phyloP scores from a whole-genome alignment of 805 yeast species.

The Spathaspora sp. region DNA sequence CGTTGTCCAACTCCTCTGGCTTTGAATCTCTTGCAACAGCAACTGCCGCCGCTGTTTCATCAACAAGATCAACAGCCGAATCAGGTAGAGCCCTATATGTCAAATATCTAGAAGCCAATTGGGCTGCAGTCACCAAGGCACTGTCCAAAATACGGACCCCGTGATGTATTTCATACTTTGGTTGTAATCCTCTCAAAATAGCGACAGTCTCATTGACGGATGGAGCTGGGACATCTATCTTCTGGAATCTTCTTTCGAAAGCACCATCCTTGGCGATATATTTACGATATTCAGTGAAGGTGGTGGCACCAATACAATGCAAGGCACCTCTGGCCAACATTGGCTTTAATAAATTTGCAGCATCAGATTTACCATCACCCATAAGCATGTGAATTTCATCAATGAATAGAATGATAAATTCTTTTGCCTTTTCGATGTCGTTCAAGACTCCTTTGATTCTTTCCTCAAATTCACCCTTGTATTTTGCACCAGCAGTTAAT shows the following conservation, averaged over 20 bases:
- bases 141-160: slow-evolving; percentile 95
- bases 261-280: slow-evolving; percentile 96
- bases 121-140: slow-evolving; percentile 92
- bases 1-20: slow-evolving; percentile 92
- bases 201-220: slow-evolving; percentile 91
- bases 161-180: slow-evolving; percentile 93
- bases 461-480: slow-evolving; percentile 98
- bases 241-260: slow-evolving; percentile 96
- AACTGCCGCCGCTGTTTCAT: slow-evolving; percentile 94
- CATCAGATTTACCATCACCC: slow-evolving; percentile 99
- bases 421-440: slow-evolving; percentile 86
- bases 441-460: slow-evolving; percentile 93
- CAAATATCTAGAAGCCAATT: slow-evolving; percentile 86
- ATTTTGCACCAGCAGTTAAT: slow-evolving; percentile 96
- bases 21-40: slow-evolving; percentile 98
- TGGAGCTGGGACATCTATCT: slow-evolving; percentile 93
- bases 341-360: slow-evolving; percentile 94
- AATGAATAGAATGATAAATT: slow-evolving; percentile 83
- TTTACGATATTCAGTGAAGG: slow-evolving; percentile 90
- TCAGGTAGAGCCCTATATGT: slow-evolving; percentile 96
- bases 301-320: slow-evolving; percentile 98
- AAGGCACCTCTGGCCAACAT: slow-evolving; percentile 94
- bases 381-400: slow-evolving; percentile 99
- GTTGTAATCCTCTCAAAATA: slow-evolving; percentile 92
- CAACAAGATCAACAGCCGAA: slow-evolving; percentile 93